A percentile compares a stretch with the other conserved stretches of the same genome.
These are phyloP conservation scores for Senecio squalidus DNA, from an alignment of 140 eudicot genomes.

Conservation along the genomic window DNA sequence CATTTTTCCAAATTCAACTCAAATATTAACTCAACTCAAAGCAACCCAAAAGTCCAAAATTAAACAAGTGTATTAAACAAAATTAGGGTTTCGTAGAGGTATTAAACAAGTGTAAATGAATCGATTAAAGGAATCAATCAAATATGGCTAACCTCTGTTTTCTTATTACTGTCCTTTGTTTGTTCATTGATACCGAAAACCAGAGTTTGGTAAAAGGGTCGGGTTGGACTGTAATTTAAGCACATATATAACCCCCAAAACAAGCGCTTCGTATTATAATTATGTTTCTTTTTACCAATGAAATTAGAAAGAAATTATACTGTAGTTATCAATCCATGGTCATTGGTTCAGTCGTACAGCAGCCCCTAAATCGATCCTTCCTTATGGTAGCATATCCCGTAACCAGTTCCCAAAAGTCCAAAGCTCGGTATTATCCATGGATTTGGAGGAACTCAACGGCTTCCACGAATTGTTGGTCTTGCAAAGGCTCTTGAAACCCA, in stretches of 20 bases:
- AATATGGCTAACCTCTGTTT: constrained; percentile 5
- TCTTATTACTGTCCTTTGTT: not conserved
- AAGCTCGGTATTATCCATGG: too few relatives aligned
- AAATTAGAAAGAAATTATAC: constrained; percentile 43
- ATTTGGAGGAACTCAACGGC: too few relatives aligned
- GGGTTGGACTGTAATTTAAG: too few relatives aligned
- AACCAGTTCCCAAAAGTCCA: constrained; percentile 85
- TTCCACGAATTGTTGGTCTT: too few relatives aligned
- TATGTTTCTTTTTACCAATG: constrained; percentile 17
- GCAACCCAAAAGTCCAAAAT: too few relatives aligned
- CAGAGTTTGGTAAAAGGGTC: too few relatives aligned
- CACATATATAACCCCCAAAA: constrained; percentile 3
- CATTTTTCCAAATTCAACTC: too few relatives aligned
- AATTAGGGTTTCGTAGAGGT: too few relatives aligned
- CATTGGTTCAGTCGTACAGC: constrained; percentile 54
- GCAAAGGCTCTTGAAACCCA: too few relatives aligned
- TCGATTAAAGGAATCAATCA: constrained; percentile 3
- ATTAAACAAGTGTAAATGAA: constrained; percentile 21
- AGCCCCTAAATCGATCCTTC: constrained; percentile 69
- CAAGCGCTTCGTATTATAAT: constrained; percentile 25
- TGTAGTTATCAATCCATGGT: constrained; percentile 42
- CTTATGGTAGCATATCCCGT: constrained; percentile 86
- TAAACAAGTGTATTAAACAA: too few relatives aligned
- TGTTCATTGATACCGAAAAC: too few relatives aligned
- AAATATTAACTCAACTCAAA: too few relatives aligned